phyloP scores from a whole-genome alignment of 305 asterid species.

The Lippia alba region DNA sequence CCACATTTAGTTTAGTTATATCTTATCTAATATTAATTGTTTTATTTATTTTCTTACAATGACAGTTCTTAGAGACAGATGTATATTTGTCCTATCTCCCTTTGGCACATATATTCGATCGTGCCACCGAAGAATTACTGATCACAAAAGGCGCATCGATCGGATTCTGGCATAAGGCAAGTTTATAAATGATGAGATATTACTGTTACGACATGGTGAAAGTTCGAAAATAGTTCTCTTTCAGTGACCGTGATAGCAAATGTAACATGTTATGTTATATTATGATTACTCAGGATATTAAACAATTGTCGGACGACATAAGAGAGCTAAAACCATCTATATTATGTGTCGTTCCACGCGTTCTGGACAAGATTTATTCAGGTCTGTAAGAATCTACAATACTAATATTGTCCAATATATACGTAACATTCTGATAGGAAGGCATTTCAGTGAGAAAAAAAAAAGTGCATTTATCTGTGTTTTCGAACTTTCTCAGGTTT shows the following conservation, averaged over 20 bases:
- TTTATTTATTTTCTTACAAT: slow-evolving; percentile 18
- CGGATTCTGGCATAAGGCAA: slow-evolving; percentile 89
- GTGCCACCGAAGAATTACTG: slow-evolving; percentile 77
- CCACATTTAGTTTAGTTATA: slow-evolving; percentile 6
- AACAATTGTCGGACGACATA: slow-evolving; percentile 70
- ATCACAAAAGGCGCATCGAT: slow-evolving; percentile 76
- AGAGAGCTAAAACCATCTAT: slow-evolving; percentile 76
- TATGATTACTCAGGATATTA: slow-evolving; percentile 60
- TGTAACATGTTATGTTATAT: too few species aligned
- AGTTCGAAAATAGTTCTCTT: neutral
- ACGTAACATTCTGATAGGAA: too few species aligned
- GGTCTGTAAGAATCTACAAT: slow-evolving; percentile 42
- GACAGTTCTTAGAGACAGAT: slow-evolving; percentile 69
- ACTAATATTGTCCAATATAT: neutral
- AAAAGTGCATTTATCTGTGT: too few species aligned
- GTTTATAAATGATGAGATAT: slow-evolving; percentile 5
- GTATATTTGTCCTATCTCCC: slow-evolving; percentile 84
- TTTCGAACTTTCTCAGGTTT: slow-evolving; percentile 52
- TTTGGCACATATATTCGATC: slow-evolving; percentile 86
- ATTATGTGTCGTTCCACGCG: slow-evolving; percentile 82
- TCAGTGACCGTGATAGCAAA: neutral
- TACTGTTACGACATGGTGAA: neutral
- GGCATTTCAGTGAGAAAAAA: neutral
- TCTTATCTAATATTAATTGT: slow-evolving; percentile 7
- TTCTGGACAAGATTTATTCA: slow-evolving; percentile 78